These are phyloP conservation scores for Stentor roeselii DNA, from an alignment of 73 alveolate species.

Conservation along the genomic window DNA sequence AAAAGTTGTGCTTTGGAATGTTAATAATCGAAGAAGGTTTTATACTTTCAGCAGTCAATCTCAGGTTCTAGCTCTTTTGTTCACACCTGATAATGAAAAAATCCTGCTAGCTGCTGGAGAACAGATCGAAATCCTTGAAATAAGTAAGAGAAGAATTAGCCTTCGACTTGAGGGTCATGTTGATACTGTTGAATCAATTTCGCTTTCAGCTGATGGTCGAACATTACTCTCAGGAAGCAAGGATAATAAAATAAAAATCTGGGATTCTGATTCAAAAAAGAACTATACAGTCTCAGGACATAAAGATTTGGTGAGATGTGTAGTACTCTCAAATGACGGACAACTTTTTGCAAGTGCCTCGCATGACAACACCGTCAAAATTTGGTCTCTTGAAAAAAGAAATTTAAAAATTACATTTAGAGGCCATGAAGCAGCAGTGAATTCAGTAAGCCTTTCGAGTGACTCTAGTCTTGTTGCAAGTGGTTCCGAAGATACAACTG, in stretches of 20 bases:
- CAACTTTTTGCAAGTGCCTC: slow-evolving; percentile 82
- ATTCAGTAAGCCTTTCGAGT: slow-evolving; percentile 84
- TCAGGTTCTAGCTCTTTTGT: too few species aligned
- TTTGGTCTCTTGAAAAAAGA: slow-evolving; percentile 98
- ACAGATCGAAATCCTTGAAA: too few species aligned
- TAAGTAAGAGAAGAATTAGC: too few species aligned
- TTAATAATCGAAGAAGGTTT: too few species aligned
- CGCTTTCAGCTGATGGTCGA: slow-evolving; percentile 90
- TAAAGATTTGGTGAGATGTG: slow-evolving; percentile 77
- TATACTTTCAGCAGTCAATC: too few species aligned
- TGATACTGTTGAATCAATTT: too few species aligned
- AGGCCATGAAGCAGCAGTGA: slow-evolving; percentile 95
- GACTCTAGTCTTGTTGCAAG: slow-evolving; percentile 93
- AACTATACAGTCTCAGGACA: slow-evolving; percentile 90
- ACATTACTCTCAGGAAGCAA: slow-evolving; percentile 76
- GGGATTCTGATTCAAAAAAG: slow-evolving; percentile 93
- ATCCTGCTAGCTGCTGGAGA: too few species aligned
- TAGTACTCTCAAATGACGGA: slow-evolving; percentile 94
- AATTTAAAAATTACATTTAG: slow-evolving; percentile 90
- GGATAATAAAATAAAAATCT: slow-evolving; percentile 92
- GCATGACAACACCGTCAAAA: slow-evolving; percentile 90
- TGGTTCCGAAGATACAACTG: slow-evolving; percentile 88
- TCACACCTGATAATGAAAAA: too few species aligned
- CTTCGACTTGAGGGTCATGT: too few species aligned
- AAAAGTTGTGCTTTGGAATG: too few species aligned